Conservation (phyloP, 306 rosid genomes). For the Corylus americana region DNA sequence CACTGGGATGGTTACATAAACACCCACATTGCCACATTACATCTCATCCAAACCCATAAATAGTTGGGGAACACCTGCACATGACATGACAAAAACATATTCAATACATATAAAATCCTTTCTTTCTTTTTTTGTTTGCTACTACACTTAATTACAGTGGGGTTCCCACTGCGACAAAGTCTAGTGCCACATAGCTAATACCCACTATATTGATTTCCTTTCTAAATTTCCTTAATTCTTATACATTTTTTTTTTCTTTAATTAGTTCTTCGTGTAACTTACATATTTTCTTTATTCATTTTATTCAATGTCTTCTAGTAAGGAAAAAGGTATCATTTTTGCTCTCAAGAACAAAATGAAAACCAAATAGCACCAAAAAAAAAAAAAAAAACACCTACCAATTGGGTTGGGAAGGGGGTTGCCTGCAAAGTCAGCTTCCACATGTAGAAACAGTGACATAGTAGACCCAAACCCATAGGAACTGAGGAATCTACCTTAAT, state of each 20-base stretch:
- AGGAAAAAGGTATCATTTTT: not conserved
- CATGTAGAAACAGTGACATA: constrained; percentile 25
- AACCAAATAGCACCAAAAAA: not conserved
- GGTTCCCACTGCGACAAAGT: constrained; percentile 16
- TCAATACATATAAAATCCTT: not conserved
- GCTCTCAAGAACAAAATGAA: not conserved
- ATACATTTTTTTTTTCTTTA: too few species aligned
- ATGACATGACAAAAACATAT: constrained; percentile 47
- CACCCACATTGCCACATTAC: constrained; percentile 47
- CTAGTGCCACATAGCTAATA: constrained; percentile 28
- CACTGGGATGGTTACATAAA: constrained; percentile 43
- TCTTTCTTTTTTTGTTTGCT: constrained; percentile 8
- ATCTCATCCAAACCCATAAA: constrained; percentile 42
- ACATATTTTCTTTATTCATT: not conserved
- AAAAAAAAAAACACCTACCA: not conserved
- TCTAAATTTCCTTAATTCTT: too few species aligned
- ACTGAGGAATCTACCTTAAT: constrained; percentile 41
- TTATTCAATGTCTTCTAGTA: not conserved
- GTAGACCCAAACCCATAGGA: constrained; percentile 21
- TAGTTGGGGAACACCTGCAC: constrained; percentile 53
- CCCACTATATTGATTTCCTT: not conserved
- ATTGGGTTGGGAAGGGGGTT: constrained; percentile 1
- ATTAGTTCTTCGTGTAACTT: too few species aligned
- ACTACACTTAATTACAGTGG: constrained; percentile 16
- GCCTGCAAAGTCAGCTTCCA: constrained; percentile 25